Conservation (phyloP, 768 basidiomycete species). For the Mycena maculata region DNA sequence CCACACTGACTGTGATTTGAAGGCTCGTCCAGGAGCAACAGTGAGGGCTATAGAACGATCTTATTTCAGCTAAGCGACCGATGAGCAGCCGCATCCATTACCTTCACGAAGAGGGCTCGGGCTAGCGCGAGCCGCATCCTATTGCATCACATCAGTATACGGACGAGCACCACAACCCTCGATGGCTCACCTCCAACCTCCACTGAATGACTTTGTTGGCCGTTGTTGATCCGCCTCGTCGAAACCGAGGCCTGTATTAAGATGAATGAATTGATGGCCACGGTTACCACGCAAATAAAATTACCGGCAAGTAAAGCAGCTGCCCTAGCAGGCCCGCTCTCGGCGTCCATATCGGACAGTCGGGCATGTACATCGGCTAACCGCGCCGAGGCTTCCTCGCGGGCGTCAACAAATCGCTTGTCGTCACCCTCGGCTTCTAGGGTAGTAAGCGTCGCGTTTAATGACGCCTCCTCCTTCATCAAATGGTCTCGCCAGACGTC, state of each 20-base stretch:
- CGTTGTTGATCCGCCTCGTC: constrained; percentile 86
- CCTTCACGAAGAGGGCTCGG: constrained; percentile 96
- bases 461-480: constrained; percentile 80
- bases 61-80: not conserved
- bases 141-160: not conserved
- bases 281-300: not conserved
- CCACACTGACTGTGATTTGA: constrained; percentile 88
- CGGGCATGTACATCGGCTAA: constrained; percentile 91
- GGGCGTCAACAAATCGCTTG: constrained; percentile 83
- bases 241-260: constrained; percentile 84
- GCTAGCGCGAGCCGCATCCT: constrained; percentile 98
- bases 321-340: constrained; percentile 94
- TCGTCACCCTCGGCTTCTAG: constrained; percentile 83
- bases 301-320: constrained; percentile 88
- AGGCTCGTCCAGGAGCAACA: constrained; percentile 91
- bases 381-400: constrained; percentile 85
- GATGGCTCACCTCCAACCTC: constrained; percentile 86
- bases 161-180: constrained; percentile 33
- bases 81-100: constrained; percentile 36
- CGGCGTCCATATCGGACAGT: constrained; percentile 98
- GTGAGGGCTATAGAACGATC: constrained; percentile 60
- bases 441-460: constrained; percentile 78
- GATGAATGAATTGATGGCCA: not conserved
- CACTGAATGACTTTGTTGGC: constrained; percentile 89
- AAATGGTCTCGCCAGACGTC: constrained; percentile 98